These are phyloP conservation scores for Novymonas esmeraldas DNA, from an alignment of 208 protist species.

Conservation along the genomic window DNA sequence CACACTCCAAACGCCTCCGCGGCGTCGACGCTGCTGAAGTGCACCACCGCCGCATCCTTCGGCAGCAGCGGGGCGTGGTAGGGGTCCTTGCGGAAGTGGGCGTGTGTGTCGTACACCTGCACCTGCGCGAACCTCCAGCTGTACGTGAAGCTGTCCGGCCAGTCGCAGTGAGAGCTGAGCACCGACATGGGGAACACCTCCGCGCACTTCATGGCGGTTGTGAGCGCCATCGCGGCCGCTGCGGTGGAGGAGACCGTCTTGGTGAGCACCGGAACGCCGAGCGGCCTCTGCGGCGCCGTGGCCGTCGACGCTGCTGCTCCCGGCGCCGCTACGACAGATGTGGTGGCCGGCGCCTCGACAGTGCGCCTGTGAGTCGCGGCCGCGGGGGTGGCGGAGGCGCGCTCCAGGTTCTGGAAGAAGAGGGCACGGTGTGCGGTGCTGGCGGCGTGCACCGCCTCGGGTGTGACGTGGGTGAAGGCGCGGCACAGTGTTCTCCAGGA, in stretches of 20 bases:
- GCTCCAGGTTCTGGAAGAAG: constrained; percentile 35
- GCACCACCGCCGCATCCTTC: constrained; percentile 60
- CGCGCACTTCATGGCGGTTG: constrained; percentile 37
- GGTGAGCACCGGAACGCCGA: not conserved
- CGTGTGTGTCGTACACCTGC: constrained; percentile 50
- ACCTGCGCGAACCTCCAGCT: constrained; percentile 53
- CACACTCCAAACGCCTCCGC: constrained; percentile 72
- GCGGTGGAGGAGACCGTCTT: constrained; percentile 19
- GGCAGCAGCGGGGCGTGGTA: constrained; percentile 79
- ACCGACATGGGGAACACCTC: constrained; percentile 58
- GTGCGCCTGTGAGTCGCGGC: no score
- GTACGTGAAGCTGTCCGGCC: constrained; percentile 72
- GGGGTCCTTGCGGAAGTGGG: constrained; percentile 72
- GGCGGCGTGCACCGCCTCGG: constrained; percentile 28
- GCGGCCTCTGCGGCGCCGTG: not conserved
- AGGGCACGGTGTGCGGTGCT: constrained; percentile 31
- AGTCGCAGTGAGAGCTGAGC: constrained; percentile 60
- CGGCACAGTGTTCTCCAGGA: constrained; percentile 41
- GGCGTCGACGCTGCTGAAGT: constrained; percentile 45
- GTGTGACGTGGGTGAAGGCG: constrained; percentile 34
- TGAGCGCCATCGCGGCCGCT: constrained; percentile 18
- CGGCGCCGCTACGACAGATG: no score
- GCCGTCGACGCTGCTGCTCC: not conserved
- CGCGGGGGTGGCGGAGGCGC: constrained; percentile 2
- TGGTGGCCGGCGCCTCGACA: no score